Evolutionary conservation across 2,329 filamentous ascomycete species (phyloP).

Genomic region (Aspergillus hiratsukae): DNA sequence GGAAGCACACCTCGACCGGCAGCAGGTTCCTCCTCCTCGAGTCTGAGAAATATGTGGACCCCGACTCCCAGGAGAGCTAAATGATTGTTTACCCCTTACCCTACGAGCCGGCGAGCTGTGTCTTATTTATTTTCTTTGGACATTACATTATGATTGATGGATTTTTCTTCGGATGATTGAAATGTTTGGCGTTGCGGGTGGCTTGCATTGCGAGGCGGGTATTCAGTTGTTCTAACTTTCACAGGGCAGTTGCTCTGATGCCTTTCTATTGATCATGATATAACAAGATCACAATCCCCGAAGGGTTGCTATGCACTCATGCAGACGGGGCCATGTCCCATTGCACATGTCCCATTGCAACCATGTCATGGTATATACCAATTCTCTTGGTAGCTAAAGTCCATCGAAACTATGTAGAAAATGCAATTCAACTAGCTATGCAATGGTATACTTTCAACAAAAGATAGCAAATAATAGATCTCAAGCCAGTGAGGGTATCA

Average conservation of each 20-base stretch:
- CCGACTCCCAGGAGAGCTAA: slow-evolving; percentile 29
- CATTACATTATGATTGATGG: not conserved
- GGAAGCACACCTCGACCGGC: slow-evolving; percentile 30
- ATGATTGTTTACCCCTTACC: slow-evolving; percentile 3
- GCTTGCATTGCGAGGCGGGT: not conserved
- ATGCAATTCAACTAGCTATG: not conserved
- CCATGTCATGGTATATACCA: not conserved
- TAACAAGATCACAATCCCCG: not conserved
- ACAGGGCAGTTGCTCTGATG: not conserved
- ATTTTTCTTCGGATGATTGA: not conserved
- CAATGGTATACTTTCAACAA: not conserved
- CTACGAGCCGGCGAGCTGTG: not conserved
- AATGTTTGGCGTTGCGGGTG: not conserved
- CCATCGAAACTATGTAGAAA: not conserved
- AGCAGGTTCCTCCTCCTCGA: slow-evolving; percentile 11
- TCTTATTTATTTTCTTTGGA: not conserved
- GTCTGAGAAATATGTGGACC: slow-evolving; percentile 37
- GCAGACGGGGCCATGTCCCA: not conserved
- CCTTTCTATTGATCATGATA: not conserved
- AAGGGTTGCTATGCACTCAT: not conserved
- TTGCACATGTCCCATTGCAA: not conserved
- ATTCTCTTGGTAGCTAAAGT: not conserved
- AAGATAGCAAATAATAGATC: not conserved
- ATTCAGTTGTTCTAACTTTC: not conserved
- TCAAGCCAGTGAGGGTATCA: not conserved